These are phyloP conservation scores for Gossypium longicalyx DNA, from an alignment of 345 rosid species.

Conservation along the genomic window DNA sequence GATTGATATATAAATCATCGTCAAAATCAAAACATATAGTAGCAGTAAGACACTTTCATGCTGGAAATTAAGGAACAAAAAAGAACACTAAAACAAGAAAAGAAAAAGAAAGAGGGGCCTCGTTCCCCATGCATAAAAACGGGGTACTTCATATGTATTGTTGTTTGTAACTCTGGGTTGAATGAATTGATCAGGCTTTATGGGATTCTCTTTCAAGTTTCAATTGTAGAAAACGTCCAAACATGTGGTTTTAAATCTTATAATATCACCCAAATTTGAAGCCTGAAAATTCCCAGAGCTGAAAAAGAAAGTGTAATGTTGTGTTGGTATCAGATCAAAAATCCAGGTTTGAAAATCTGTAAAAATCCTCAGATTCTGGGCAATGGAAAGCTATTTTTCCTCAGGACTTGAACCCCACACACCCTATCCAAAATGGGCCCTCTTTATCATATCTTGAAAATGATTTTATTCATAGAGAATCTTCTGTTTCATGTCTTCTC, in stretches of 20 bases:
- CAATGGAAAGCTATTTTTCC: no score
- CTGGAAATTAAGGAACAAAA: neutral
- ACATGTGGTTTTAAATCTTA: slow-evolving; percentile 15
- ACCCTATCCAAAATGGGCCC: no score
- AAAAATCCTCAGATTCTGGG: no score
- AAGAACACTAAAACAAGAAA: neutral
- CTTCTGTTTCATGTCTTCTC: neutral
- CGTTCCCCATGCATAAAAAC: slow-evolving; percentile 19
- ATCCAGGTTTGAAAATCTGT: no score
- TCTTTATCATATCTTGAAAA: no score
- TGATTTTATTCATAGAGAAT: neutral
- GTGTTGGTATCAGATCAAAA: no score
- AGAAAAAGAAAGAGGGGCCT: neutral
- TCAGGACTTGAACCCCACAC: no score
- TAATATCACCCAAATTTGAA: neutral
- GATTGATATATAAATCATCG: neutral
- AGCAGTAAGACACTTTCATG: neutral
- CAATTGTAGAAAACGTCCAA: slow-evolving; percentile 12
- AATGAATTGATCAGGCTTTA: slow-evolving; percentile 23
- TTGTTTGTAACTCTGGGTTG: neutral
- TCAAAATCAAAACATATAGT: neutral
- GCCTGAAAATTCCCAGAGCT: neutral
- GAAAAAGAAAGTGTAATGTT: no score
- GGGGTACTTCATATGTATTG: slow-evolving; percentile 13
- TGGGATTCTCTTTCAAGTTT: slow-evolving; percentile 25